Evolutionary conservation across 805 yeast species (phyloP), one percentile per base, ranked within the genome.

Genomic region (Metschnikowia shivogae): DNA sequence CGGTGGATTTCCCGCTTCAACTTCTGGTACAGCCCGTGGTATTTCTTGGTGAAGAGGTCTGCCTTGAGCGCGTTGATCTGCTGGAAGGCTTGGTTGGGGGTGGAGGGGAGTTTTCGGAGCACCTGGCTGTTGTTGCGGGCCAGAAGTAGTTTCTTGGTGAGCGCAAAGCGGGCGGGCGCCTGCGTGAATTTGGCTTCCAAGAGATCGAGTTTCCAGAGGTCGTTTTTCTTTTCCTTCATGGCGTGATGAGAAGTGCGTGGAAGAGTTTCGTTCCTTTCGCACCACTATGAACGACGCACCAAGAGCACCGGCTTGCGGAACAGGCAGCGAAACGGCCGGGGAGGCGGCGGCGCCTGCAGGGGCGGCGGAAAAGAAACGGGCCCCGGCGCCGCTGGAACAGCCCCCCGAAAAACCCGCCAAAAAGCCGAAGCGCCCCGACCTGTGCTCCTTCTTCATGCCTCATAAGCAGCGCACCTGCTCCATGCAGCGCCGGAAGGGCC

Each of bases 391-490:
- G 8, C 6, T 22, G 26, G 8, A 22, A 3, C 26, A 22, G 3
- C 26, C 26, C 13, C 6, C 9, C 6, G 27, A 17, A 36, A 17
- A 10, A 5, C 31, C 6, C 13, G 5, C 17, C 30, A 33, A 42
- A 26, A 36, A 45, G 31, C 32, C n/a, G 28, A 45, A 42, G 35
- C 41, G 17, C 17, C 51, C 36, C 50, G 43, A 49, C 36, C 51
- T 68, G 63, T 78, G 89, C 61, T 73, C 72, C 47, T 81, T 57
- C 55, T 65, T 70, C 39, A 59, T 82, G 13, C 64, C 59, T 10
- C 72, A 71, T 56, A 81, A 78, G 61, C 72, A 73, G 32, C 67
- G 87, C 44, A 63, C 62, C 36, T 86, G 95, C 61, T 77, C 80
- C 4, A 72, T 84, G 74, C 82, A 81, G 47, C 66, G 85, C 28